A percentile compares a stretch with the other conserved stretches of the same genome.
Conservation (phyloP, 1,139 yeast genomes). For the Yamadazyma diospyri region DNA sequence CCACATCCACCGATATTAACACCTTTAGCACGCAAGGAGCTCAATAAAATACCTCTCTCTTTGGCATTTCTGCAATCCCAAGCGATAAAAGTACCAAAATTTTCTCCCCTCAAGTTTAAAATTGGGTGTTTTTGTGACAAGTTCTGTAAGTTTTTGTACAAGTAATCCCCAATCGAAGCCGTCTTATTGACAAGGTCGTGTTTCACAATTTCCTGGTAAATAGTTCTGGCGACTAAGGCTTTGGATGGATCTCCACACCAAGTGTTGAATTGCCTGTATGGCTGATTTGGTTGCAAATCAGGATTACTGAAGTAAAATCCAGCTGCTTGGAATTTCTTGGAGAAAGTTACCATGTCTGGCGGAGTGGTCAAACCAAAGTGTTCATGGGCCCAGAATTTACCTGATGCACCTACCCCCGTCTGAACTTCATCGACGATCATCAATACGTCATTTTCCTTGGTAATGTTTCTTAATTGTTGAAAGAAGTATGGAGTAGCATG, state of each 20-base stretch:
- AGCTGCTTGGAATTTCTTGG: constrained; percentile 83
- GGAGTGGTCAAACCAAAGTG: constrained; percentile 70
- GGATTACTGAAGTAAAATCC: constrained; percentile 77
- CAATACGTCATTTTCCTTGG: constrained; percentile 62
- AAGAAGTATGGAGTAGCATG: constrained; percentile 73
- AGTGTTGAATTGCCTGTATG: constrained; percentile 85
- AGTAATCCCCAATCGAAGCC: constrained; percentile 59
- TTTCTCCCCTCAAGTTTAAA: constrained; percentile 66
- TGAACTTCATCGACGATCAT: constrained; percentile 82
- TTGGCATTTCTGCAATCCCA: constrained; percentile 59
- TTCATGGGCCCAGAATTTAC: constrained; percentile 84
- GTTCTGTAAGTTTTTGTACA: constrained; percentile 49
- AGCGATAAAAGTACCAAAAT: constrained; percentile 74
- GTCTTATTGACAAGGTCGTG: constrained; percentile 56
- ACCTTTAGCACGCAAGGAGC: constrained; percentile 56
- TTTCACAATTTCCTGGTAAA: constrained; percentile 59
- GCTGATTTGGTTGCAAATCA: constrained; percentile 62
- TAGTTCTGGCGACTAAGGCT: constrained; percentile 68
- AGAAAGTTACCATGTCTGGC: constrained; percentile 80
- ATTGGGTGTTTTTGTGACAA: constrained; percentile 56
- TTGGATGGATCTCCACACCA: constrained; percentile 91
- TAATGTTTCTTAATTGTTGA: constrained; percentile 73
- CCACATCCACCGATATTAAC: constrained; percentile 83
- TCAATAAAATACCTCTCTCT: constrained; percentile 57
- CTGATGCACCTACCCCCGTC: constrained; percentile 87